Percentiles rank a stretch among this genome's conserved stretches.
These are phyloP conservation scores for Xylariales sp. DNA, from an alignment of 2,329 filamentous ascomycete genomes.

Conservation along the genomic window DNA sequence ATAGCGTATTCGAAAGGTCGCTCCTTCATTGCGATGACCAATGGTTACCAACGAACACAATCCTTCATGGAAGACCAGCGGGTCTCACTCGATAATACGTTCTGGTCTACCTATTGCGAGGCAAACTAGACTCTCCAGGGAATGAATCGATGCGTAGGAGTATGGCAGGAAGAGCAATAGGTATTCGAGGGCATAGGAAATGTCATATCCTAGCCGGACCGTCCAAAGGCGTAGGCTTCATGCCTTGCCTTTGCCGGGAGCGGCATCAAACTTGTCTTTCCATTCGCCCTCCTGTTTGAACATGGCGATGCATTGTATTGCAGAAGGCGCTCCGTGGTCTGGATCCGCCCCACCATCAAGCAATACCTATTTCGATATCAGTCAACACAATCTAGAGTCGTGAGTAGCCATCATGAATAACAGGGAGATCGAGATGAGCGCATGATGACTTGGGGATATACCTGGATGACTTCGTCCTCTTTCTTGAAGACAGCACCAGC, in stretches of 20 bases:
- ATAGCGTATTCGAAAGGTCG: too few relatives aligned
- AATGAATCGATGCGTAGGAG: too few relatives aligned
- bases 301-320: slow-evolving; percentile 43
- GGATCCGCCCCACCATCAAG: slow-evolving; percentile 51
- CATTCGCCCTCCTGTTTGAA: slow-evolving; percentile 50
- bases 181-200: too few relatives aligned
- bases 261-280: slow-evolving; percentile 44
- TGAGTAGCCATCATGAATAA: background rate
- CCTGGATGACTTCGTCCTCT: slow-evolving; percentile 59
- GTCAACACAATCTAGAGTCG: slow-evolving; percentile 9
- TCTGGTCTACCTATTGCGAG: too few relatives aligned
- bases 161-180: too few relatives aligned
- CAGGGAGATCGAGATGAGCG: background rate
- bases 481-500: slow-evolving; percentile 72
- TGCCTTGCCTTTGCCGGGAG: slow-evolving; percentile 43
- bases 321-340: slow-evolving; percentile 45
- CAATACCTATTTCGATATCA: slow-evolving; percentile 31
- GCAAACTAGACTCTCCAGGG: too few relatives aligned
- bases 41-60: too few relatives aligned
- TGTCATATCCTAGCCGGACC: too few relatives aligned
- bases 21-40: too few relatives aligned
- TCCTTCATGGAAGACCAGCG: too few relatives aligned
- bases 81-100: too few relatives aligned
- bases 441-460: slow-evolving; percentile 19
- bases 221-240: too few relatives aligned